Percentiles rank a stretch among this genome's conserved stretches.
Conservation (phyloP, 2,329 filamentous ascomycete genomes). For the Knufia fluminis region DNA sequence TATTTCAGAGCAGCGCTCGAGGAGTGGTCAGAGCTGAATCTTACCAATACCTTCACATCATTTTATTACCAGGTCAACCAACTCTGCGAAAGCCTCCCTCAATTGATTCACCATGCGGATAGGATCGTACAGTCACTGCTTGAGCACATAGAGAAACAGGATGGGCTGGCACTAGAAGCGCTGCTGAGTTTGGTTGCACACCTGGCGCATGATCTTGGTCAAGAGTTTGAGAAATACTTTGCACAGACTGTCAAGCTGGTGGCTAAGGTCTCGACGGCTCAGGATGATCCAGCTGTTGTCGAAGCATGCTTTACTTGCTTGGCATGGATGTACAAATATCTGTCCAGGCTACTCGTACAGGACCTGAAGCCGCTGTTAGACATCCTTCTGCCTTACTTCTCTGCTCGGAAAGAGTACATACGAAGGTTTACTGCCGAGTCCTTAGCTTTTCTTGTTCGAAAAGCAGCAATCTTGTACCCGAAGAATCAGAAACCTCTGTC, state of each 20-base stretch:
- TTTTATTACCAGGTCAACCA: constrained; percentile 69
- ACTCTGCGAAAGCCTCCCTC: constrained; percentile 79
- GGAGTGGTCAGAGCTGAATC: constrained; percentile 85
- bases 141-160: constrained; percentile 65
- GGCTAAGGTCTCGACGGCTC: constrained; percentile 65
- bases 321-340: constrained; percentile 94
- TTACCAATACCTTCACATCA: constrained; percentile 67
- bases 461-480: constrained; percentile 69
- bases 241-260: constrained; percentile 64
- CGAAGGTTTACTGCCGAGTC: constrained; percentile 90
- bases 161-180: constrained; percentile 74
- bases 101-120: constrained; percentile 83
- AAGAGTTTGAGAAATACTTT: constrained; percentile 82
- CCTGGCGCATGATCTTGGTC: constrained; percentile 87
- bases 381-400: constrained; percentile 70
- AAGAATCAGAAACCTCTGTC: constrained; percentile 61
- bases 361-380: constrained; percentile 78
- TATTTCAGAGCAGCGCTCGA: constrained; percentile 76
- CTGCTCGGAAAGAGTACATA: constrained; percentile 74
- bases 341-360: constrained; percentile 75
- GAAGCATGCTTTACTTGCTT: constrained; percentile 95
- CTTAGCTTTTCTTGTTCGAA: constrained; percentile 85
- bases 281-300: constrained; percentile 76
- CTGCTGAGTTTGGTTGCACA: constrained; percentile 80
- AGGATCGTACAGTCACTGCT: constrained; percentile 71